A percentile compares a stretch with the other conserved stretches of the same genome.
Evolutionary conservation across 805 yeast species (phyloP).

Genomic region (Candida koratica): DNA sequence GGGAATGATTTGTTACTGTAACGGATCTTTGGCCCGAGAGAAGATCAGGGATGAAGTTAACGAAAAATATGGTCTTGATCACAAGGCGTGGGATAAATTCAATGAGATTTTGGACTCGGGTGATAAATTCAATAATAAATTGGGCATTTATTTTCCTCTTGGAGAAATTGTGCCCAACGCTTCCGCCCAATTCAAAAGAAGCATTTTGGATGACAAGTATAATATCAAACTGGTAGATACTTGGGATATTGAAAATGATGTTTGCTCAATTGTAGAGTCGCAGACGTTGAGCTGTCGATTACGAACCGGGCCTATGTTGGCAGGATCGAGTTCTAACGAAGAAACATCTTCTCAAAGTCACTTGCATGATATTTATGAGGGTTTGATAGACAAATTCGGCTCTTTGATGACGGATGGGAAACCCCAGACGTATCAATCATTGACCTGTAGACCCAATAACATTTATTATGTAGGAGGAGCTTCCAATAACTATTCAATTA

Average conservation of each 20-base stretch:
- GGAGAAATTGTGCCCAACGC: constrained; percentile 92
- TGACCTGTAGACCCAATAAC: constrained; percentile 57
- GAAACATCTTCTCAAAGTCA: constrained; percentile 13
- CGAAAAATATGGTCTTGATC: constrained; percentile 30
- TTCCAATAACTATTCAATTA: constrained; percentile 65
- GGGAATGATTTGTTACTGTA: constrained; percentile 95
- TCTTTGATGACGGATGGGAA: constrained; percentile 48
- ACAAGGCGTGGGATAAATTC: constrained; percentile 57
- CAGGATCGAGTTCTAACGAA: constrained; percentile 20
- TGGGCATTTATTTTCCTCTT: constrained; percentile 82
- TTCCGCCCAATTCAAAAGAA: constrained; percentile 57
- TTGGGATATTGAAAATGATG: constrained; percentile 63
- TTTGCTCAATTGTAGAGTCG: constrained; percentile 72
- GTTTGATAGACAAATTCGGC: constrained; percentile 33
- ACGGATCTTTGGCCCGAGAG: constrained; percentile 86
- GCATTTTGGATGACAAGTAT: constrained; percentile 30
- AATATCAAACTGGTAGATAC: constrained; percentile 23
- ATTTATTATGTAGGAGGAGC: constrained; percentile 88
- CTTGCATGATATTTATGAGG: constrained; percentile 22
- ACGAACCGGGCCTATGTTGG: constrained; percentile 74
- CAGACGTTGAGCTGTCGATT: constrained; percentile 83
- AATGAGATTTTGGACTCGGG: constrained; percentile 47
- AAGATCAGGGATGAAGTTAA: constrained; percentile 62
- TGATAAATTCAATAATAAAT: constrained; percentile 35
- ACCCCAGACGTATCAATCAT: constrained; percentile 39